Evolutionary conservation across 495 filamentous ascomycete genomes (phyloP).

Genomic region (Neurospora hispaniola): DNA sequence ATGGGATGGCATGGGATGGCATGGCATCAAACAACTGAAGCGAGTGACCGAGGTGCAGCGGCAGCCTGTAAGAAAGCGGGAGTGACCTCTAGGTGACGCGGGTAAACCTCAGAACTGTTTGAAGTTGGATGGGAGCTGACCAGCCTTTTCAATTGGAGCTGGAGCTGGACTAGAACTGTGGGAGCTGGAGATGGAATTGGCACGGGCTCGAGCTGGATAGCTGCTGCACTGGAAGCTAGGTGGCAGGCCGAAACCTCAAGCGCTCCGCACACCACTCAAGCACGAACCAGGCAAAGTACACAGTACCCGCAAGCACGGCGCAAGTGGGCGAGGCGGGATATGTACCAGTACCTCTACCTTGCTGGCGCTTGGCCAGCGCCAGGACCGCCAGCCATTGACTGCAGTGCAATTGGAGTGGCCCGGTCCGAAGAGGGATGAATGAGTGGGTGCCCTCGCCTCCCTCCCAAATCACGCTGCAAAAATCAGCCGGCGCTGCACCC

Average conservation of each 20-base stretch:
- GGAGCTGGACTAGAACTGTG: background rate
- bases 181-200: background rate
- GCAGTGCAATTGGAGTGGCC: slow-evolving; percentile 3
- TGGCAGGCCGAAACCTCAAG: background rate
- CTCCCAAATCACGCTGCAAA: slow-evolving; percentile 20
- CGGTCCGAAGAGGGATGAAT: slow-evolving; percentile 4
- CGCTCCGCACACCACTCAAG: background rate
- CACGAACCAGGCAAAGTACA: slow-evolving; percentile 9
- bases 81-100: background rate
- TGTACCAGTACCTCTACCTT: slow-evolving; percentile 9
- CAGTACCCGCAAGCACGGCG: slow-evolving; percentile 10
- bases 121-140: background rate
- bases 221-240: background rate
- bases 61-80: background rate
- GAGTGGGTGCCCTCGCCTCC: slow-evolving; percentile 13
- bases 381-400: background rate
- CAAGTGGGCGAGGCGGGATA: slow-evolving; percentile 5
- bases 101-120: too few relatives aligned
- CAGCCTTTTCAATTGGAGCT: too few relatives aligned
- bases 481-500: slow-evolving; percentile 24
- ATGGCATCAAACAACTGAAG: background rate
- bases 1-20: background rate
- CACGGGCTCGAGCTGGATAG: background rate
- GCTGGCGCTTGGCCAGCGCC: background rate
- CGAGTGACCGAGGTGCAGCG: background rate